These are phyloP conservation scores for Coffea humblotiana DNA, from an alignment of 305 asterid genomes.

Conservation along the genomic window DNA sequence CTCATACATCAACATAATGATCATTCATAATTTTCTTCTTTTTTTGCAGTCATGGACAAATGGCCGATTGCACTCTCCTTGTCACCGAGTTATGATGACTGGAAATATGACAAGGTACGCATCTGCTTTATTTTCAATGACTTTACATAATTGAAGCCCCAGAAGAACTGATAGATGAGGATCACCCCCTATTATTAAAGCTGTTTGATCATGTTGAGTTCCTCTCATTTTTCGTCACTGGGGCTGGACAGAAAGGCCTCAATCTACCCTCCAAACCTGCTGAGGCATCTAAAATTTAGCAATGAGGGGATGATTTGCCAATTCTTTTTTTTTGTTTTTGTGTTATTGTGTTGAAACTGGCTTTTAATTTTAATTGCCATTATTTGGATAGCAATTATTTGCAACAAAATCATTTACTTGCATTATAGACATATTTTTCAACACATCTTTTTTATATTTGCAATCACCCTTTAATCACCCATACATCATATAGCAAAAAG, in stretches of 20 bases:
- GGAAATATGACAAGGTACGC: slow-evolving; percentile 50
- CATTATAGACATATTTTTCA: no score
- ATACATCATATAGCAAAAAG: no score
- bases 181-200: slow-evolving; percentile 45
- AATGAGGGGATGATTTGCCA: not conserved
- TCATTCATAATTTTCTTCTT: no score
- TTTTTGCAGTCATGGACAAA: slow-evolving; percentile 57
- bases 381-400: no score
- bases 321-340: no score
- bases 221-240: slow-evolving; percentile 33
- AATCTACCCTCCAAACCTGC: slow-evolving; percentile 43
- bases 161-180: slow-evolving; percentile 43
- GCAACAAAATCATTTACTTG: no score
- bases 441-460: no score
- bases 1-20: no score
- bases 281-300: slow-evolving; percentile 38
- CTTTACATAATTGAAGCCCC: slow-evolving; percentile 48
- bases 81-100: slow-evolving; percentile 54
- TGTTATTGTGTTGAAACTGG: no score
- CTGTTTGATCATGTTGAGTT: slow-evolving; percentile 53
- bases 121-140: slow-evolving; percentile 39
- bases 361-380: no score
- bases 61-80: slow-evolving; percentile 41
- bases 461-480: no score
- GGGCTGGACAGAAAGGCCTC: slow-evolving; percentile 33